These are phyloP conservation scores for Talaromyces stipitatus DNA, from an alignment of 495 filamentous ascomycete genomes.

Conservation along the genomic window DNA sequence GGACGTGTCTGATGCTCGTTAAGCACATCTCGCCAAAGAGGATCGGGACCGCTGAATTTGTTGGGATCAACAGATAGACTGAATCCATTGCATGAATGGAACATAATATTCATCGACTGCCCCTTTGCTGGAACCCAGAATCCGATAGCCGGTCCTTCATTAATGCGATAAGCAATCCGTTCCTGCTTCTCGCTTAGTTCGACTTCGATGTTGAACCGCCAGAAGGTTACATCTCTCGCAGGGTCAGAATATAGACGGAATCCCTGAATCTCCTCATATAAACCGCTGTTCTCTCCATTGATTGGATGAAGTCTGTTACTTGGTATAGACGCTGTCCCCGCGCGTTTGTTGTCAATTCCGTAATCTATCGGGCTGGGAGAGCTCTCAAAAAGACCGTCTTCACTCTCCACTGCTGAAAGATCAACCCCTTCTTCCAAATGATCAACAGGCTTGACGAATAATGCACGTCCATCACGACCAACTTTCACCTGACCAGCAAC, in stretches of 20 bases:
- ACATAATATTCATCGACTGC: slow-evolving; percentile 97
- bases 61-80: slow-evolving; percentile 69
- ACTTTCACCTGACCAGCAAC: slow-evolving; percentile 81
- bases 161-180: slow-evolving; percentile 92
- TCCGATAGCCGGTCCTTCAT: slow-evolving; percentile 75
- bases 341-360: slow-evolving; percentile 23
- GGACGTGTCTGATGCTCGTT: slow-evolving; percentile 87
- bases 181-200: slow-evolving; percentile 70
- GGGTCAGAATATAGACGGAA: slow-evolving; percentile 74
- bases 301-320: slow-evolving; percentile 31
- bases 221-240: slow-evolving; percentile 87
- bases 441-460: slow-evolving; percentile 82
- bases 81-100: slow-evolving; percentile 96
- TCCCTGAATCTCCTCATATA: slow-evolving; percentile 73
- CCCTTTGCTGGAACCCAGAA: slow-evolving; percentile 91
- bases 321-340: slow-evolving; percentile 18
- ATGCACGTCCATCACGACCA: slow-evolving; percentile 66
- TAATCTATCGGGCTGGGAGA: slow-evolving; percentile 37
- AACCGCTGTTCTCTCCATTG: slow-evolving; percentile 69
- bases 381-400: slow-evolving; percentile 72
- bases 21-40: slow-evolving; percentile 91
- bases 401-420: slow-evolving; percentile 66
- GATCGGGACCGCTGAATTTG: slow-evolving; percentile 83
- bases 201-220: slow-evolving; percentile 90
- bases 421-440: slow-evolving; percentile 66